Conservation (phyloP, 352 stramenopile species). For the Globisporangium solare region DNA sequence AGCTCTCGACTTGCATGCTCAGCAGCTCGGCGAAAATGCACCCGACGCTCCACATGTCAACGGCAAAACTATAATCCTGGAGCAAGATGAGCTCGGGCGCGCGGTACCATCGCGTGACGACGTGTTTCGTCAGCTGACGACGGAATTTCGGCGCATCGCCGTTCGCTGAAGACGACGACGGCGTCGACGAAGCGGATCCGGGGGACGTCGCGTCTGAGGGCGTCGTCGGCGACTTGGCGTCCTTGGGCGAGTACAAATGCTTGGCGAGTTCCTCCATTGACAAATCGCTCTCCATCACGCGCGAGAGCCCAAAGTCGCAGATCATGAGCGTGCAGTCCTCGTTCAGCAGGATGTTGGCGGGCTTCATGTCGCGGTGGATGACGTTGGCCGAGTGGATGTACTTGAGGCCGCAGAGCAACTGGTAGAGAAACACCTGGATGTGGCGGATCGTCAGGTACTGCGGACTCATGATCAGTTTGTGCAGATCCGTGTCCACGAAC, state of each 20-base stretch:
- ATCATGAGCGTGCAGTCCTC: conserved; percentile 87
- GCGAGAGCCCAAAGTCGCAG: conserved; percentile 79
- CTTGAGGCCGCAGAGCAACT: conserved; percentile 93
- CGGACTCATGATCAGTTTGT: conserved; percentile 92
- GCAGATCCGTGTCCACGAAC: conserved; percentile 92
- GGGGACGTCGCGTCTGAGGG: conserved; percentile 57
- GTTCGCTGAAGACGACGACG: conserved; percentile 40
- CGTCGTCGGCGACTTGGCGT: conserved; percentile 71
- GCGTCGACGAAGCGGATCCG: conserved; percentile 59
- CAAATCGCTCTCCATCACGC: conserved; percentile 73
- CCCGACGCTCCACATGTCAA: conserved; percentile 99
- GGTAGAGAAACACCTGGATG: conserved; percentile 96
- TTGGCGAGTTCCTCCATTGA: conserved; percentile 75
- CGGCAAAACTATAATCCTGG: conserved; percentile 94
- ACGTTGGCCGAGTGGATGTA: conserved; percentile 94
- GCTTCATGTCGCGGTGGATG: conserved; percentile 89
- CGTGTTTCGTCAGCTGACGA: conserved; percentile 96
- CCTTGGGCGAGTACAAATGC: conserved; percentile 76
- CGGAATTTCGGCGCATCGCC: conserved; percentile 61
- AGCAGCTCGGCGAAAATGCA: conserved; percentile 91
- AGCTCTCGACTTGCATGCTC: conserved; percentile 87
- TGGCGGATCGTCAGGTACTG: conserved; percentile 93
- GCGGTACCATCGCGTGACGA: conserved; percentile 98
- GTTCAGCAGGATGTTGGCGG: conserved; percentile 87
- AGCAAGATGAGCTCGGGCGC: conserved; percentile 96